Evolutionary conservation across 257 asterid genomes (phyloP).

Genomic region (Oldenlandia corymbosa): DNA sequence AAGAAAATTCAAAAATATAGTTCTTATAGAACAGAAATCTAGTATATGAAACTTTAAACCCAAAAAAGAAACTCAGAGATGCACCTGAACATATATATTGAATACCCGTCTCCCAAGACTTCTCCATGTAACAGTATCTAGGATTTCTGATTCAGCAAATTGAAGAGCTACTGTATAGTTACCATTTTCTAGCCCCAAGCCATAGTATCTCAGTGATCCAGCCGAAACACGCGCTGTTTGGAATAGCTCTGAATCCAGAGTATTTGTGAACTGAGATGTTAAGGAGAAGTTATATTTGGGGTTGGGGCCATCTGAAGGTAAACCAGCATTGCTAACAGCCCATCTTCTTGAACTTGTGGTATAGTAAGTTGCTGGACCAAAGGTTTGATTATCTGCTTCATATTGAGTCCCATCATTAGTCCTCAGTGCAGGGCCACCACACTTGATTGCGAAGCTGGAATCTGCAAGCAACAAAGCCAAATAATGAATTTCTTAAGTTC

Average conservation of each 20-base stretch:
- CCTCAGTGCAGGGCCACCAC: constrained; percentile 56
- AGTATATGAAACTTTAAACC: too few species aligned
- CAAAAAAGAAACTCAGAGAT: too few species aligned
- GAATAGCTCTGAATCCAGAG: constrained; percentile 56
- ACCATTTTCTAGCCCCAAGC: constrained; percentile 81
- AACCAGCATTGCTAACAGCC: constrained; percentile 81
- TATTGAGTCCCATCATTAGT: constrained; percentile 30
- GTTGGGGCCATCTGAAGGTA: constrained; percentile 35
- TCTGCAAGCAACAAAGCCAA: constrained; percentile 36
- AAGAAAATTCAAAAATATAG: too few species aligned
- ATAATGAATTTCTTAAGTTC: not conserved
- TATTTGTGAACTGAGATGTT: constrained; percentile 34
- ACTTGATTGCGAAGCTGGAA: constrained; percentile 57
- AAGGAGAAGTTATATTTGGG: constrained; percentile 28
- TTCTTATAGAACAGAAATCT: too few species aligned
- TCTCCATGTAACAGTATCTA: constrained; percentile 35
- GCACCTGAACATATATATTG: constrained; percentile 72
- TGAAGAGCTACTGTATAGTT: constrained; percentile 59
- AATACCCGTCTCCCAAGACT: constrained; percentile 76
- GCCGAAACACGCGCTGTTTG: constrained; percentile 63
- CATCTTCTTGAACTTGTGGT: constrained; percentile 45
- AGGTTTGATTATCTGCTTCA: constrained; percentile 49
- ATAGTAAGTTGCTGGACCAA: constrained; percentile 67
- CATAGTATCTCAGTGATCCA: constrained; percentile 74
- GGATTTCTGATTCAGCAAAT: constrained; percentile 51